Percentiles rank a stretch among this genome's conserved stretches.
These are phyloP conservation scores for Eremochloa ophiuroides DNA, from an alignment of 176 grass and related monocot species.

Conservation along the genomic window DNA sequence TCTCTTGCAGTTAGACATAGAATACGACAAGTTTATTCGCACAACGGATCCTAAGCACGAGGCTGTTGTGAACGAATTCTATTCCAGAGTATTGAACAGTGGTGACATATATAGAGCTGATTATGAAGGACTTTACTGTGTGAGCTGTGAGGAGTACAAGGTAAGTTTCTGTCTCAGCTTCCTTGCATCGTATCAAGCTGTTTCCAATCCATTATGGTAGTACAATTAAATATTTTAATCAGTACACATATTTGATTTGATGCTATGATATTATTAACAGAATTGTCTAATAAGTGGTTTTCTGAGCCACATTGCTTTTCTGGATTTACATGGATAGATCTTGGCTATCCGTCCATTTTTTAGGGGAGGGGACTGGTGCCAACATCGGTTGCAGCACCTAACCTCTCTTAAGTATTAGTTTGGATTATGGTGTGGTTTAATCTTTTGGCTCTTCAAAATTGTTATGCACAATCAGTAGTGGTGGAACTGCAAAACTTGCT, in stretches of 20 bases:
- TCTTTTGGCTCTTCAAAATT: background rate
- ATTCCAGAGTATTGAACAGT: slow-evolving; percentile 75
- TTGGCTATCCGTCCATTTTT: background rate
- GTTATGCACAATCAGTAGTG: background rate
- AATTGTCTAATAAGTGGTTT: background rate
- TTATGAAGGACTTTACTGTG: slow-evolving; percentile 90
- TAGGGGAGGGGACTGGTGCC: background rate
- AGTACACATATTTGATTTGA: background rate
- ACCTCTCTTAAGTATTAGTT: background rate
- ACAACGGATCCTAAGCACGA: slow-evolving; percentile 84
- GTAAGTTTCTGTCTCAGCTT: slow-evolving; percentile 38
- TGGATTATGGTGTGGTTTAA: background rate
- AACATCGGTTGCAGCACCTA: background rate
- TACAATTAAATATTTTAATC: background rate
- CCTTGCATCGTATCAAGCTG: background rate
- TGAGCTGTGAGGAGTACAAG: slow-evolving; percentile 98
- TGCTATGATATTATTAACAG: background rate
- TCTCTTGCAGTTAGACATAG: slow-evolving; percentile 72
- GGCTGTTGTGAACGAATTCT: slow-evolving; percentile 86
- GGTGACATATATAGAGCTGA: slow-evolving; percentile 95
- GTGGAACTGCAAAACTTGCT: background rate
- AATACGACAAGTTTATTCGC: slow-evolving; percentile 87
- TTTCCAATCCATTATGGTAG: background rate
- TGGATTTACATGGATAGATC: background rate
- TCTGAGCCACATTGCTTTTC: background rate